phyloP scores from a whole-genome alignment of 768 basidiomycete species.

The Astraeus odoratus region DNA sequence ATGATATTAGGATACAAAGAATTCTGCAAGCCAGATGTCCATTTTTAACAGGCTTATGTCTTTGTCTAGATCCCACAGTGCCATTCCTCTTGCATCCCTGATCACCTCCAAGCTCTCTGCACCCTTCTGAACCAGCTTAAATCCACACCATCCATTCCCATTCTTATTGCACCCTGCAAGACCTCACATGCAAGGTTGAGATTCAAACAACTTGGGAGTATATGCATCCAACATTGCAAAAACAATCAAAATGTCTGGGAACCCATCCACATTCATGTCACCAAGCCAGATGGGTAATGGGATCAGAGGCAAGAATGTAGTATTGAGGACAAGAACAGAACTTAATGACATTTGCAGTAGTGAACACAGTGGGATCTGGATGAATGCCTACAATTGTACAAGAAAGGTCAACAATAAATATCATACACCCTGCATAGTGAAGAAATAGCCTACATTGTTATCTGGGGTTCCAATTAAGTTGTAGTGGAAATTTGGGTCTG shows the following conservation, averaged over 20 bases:
- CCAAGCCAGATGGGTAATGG: constrained; percentile 79
- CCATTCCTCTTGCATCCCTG: constrained; percentile 70
- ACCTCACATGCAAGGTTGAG: constrained; percentile 50
- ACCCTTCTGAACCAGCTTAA: constrained; percentile 48
- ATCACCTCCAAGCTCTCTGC: constrained; percentile 56
- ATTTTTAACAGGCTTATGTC: constrained; percentile 53
- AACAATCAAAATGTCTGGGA: constrained; percentile 76
- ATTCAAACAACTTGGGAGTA: constrained; percentile 57
- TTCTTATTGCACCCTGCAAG: constrained; percentile 49
- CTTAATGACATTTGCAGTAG: constrained; percentile 44
- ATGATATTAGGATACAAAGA: constrained; percentile 56
- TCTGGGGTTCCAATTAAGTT: constrained; percentile 45
- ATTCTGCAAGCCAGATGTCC: not conserved
- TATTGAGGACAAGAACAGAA: constrained; percentile 66
- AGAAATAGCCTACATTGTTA: constrained; percentile 41
- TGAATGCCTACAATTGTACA: constrained; percentile 46
- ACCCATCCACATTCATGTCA: constrained; percentile 91
- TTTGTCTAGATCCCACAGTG: constrained; percentile 91
- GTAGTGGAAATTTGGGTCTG: constrained; percentile 77
- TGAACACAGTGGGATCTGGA: constrained; percentile 55
- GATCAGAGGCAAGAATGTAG: constrained; percentile 53
- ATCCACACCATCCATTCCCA: constrained; percentile 59
- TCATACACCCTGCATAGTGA: not conserved
- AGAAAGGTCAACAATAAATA: not conserved
- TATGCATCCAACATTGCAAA: constrained; percentile 37